A percentile compares a stretch with the other conserved stretches of the same genome.
Evolutionary conservation across 1,284 basidiomycete genomes (phyloP).

Genomic region (Salmacisia buchloeana): DNA sequence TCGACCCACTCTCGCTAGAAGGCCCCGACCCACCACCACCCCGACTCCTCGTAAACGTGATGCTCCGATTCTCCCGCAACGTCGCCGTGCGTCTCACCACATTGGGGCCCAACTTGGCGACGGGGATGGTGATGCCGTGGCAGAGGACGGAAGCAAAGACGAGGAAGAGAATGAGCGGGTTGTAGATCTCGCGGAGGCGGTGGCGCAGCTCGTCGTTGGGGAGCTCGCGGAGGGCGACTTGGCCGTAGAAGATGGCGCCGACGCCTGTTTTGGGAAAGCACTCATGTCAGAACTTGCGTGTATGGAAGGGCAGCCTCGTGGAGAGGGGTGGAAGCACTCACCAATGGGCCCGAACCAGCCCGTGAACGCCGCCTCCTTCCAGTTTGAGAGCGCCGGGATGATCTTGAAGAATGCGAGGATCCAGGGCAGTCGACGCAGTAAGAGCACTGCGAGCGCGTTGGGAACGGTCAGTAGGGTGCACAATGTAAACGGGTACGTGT

Average conservation of each 20-base stretch:
- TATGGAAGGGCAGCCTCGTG: background rate
- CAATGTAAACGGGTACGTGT: background rate
- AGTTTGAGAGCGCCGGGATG: slow-evolving; percentile 38
- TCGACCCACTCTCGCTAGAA: background rate
- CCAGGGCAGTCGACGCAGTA: slow-evolving; percentile 44
- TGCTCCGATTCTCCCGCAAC: slow-evolving; percentile 12
- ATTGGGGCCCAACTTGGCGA: slow-evolving; percentile 40
- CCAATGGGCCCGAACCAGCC: slow-evolving; percentile 50
- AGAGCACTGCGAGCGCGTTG: slow-evolving; percentile 21
- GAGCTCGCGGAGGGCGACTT: slow-evolving; percentile 54
- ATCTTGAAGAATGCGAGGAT: slow-evolving; percentile 33
- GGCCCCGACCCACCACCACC: slow-evolving; percentile 1
- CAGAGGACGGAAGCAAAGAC: slow-evolving; percentile 55
- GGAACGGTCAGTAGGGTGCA: background rate
- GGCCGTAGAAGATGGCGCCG: slow-evolving; percentile 55
- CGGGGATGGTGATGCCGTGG: slow-evolving; percentile 52
- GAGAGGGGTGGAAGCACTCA: too few species aligned
- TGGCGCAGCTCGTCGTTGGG: slow-evolving; percentile 52
- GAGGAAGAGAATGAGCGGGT: slow-evolving; percentile 56
- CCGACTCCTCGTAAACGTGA: too few species aligned
- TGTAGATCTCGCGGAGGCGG: slow-evolving; percentile 51
- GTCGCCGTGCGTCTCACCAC: slow-evolving; percentile 30
- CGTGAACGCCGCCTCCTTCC: slow-evolving; percentile 39
- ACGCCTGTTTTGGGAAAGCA: slow-evolving; percentile 17
- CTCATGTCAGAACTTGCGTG: background rate